Evolutionary conservation across 1,284 basidiomycete genomes (phyloP).

Genomic region (Ustilago lituana): DNA sequence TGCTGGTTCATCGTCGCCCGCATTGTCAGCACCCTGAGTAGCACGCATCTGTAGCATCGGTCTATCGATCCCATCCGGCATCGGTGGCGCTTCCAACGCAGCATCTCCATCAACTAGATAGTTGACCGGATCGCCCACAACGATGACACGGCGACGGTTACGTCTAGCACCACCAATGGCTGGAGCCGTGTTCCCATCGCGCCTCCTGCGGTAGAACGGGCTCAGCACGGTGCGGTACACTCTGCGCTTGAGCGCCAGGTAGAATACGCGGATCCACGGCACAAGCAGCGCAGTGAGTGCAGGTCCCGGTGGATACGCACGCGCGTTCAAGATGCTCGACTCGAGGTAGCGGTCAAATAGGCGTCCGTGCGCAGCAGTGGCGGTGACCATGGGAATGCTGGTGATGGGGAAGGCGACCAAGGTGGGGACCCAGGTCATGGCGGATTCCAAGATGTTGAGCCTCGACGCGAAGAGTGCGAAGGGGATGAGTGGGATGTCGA

Average conservation of each 20-base stretch:
- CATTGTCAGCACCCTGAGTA: slow-evolving; percentile 7
- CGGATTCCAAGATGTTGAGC: slow-evolving; percentile 54
- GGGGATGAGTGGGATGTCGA: slow-evolving; percentile 64
- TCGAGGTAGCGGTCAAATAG: slow-evolving; percentile 26
- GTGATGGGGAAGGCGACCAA: slow-evolving; percentile 51
- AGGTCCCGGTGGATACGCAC: slow-evolving; percentile 53
- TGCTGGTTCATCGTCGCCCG: slow-evolving; percentile 7
- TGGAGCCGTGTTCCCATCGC: slow-evolving; percentile 2
- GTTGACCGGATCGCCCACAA: slow-evolving; percentile 43
- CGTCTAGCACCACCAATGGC: slow-evolving; percentile 7
- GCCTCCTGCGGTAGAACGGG: slow-evolving; percentile 26
- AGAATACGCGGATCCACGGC: slow-evolving; percentile 60
- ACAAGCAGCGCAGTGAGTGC: slow-evolving; percentile 51
- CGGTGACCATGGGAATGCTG: slow-evolving; percentile 22
- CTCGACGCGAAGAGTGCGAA: slow-evolving; percentile 57
- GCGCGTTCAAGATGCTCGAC: slow-evolving; percentile 14
- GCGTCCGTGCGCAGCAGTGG: slow-evolving; percentile 15
- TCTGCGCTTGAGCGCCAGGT: slow-evolving; percentile 52
- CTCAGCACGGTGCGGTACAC: slow-evolving; percentile 46
- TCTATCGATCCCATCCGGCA: slow-evolving; percentile 17
- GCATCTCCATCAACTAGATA: slow-evolving; percentile 33
- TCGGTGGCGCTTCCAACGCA: slow-evolving; percentile 5
- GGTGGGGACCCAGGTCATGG: slow-evolving; percentile 58
- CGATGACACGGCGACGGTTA: slow-evolving; percentile 27
- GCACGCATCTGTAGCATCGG: slow-evolving; percentile 21